Base-by-base conservation (phyloP, 306 rosid genomes). In the Begonia masoniana region DNA sequence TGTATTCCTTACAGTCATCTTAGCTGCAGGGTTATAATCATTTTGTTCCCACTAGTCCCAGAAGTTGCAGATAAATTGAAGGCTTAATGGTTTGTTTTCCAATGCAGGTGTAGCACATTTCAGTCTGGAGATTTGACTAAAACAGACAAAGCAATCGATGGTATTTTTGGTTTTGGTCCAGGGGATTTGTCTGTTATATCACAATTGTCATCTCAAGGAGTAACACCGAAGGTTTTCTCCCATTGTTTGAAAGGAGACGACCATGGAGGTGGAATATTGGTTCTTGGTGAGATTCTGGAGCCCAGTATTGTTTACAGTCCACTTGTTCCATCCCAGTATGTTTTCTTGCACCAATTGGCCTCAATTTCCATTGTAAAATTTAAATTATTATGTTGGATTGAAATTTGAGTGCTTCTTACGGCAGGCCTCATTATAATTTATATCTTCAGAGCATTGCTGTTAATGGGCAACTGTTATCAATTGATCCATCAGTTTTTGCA, bases 261-360 rank as follows among this genome's bases (percentile, higher is more conserved):
- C 45, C 71, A 69, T 70, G 97, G 97, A 58, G 97, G 97, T 46
- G 97, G 97, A 50, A 78, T 91, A 59, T 74, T 85, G 65, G 96
- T 91, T 83, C 96, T 91, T 73, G 97, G 97, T 58, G 94, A 91
- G 79, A 86, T 91, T 71, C 58, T 83, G 85, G 96, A 85, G 82
- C 95, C 96, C 60, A 73, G 66, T 76, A 82, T 91, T 67, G 94
- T 75, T 57, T 91, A 85, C 69, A 85, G 84, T 71, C 97, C 97
- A 11, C 96, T 91, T 60, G 92, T 83, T 55, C 94, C 94, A 15
- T 85, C 88, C 15, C 97, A 85, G 97, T 91, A 91, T 57, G 97
- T 65, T 67, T 77, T 73, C 71, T 50, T 56, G 69, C 69, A 54
- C 23, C 8, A 23, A 48, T n/a, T 11, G 23, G 16, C 31, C 31